Base-by-base conservation (phyloP, 1,284 basidiomycete species). In the Leucoagaricus sp. region DNA sequence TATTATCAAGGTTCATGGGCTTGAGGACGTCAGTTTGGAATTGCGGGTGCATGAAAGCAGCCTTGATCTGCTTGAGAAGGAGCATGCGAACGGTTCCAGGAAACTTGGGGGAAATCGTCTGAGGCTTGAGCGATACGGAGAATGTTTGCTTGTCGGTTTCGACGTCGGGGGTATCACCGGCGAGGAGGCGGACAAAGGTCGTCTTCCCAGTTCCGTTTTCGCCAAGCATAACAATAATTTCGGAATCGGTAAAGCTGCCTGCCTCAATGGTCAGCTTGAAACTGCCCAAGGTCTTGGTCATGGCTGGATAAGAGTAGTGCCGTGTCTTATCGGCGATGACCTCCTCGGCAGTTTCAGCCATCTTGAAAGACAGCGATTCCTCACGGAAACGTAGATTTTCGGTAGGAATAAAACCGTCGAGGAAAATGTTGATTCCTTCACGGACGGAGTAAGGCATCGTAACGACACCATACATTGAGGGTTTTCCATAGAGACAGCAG, bases 121-220 rank as follows among this genome's bases (percentile, higher is more conserved):
- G 95, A 3, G 95, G 95, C 76, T 98, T 98, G 69, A 98, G 82
- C 33, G 94, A 96, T 12, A 98, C 94, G 6, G 86, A 75, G 45
- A 94, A 75, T 38, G 86, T 81, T 74, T 89, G 86, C 72, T 89
- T 91, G 72, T 93, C 89, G 29, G 85, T 83, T 72, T 89, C 87
- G 60, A 84, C 74, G 75, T 98, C 96, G 7, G 96, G 94, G 21
- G 82, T 85, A 62, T 94, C 87, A 49, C 95, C 96, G 7, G 94
- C 94, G 55, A 98, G 81, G 53, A 98, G 77, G 61, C 94, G 90
- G 58, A 98, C 93, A 69, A 98, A 93, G 0, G 95, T 98, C 48
- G 96, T 97, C 82, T 98, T 98, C 46, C 95, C 95, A 9, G 94
- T 98, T 54, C 95, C 95, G 73, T 98, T 98, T 81, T 98, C 95